Percentiles rank a stretch among this genome's conserved stretches.
Evolutionary conservation across 2,329 filamentous ascomycete species (phyloP).

Genomic region (Coniella vitis): DNA sequence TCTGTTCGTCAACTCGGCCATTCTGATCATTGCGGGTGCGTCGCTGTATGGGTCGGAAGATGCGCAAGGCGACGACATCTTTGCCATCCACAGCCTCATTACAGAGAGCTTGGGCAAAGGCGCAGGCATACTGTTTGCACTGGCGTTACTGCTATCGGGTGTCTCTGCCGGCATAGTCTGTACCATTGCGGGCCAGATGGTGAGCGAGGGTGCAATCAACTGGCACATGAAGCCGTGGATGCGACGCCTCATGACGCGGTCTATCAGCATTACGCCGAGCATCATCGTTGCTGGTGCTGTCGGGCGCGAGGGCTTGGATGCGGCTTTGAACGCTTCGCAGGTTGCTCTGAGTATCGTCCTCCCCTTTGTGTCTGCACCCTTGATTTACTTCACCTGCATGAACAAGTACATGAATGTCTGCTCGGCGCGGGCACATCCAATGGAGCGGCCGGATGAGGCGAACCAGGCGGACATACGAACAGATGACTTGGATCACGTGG

Average conservation of each 20-base stretch:
- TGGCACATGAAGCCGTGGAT: slow-evolving; percentile 74
- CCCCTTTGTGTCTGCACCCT: slow-evolving; percentile 74
- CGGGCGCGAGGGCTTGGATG: slow-evolving; percentile 61
- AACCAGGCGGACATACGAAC: slow-evolving; percentile 32
- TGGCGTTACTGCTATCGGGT: slow-evolving; percentile 74
- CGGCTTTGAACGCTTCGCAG: slow-evolving; percentile 68
- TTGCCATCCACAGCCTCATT: slow-evolving; percentile 72
- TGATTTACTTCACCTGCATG: slow-evolving; percentile 79
- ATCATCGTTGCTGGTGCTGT: slow-evolving; percentile 80
- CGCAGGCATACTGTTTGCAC: slow-evolving; percentile 76
- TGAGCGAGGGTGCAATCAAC: slow-evolving; percentile 72
- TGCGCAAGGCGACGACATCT: slow-evolving; percentile 67
- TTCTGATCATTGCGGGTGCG: slow-evolving; percentile 74
- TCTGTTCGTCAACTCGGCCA: slow-evolving; percentile 76
- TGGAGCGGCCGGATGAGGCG: slow-evolving; percentile 19
- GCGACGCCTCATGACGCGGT: slow-evolving; percentile 68
- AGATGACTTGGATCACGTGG: slow-evolving; percentile 34
- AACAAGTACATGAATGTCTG: slow-evolving; percentile 72
- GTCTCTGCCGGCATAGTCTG: slow-evolving; percentile 80
- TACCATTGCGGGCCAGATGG: slow-evolving; percentile 86
- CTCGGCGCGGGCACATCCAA: slow-evolving; percentile 32
- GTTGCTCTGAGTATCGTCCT: slow-evolving; percentile 72
- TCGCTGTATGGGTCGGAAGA: slow-evolving; percentile 59
- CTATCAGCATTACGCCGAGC: slow-evolving; percentile 72
- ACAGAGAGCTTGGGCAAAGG: slow-evolving; percentile 61